These are phyloP conservation scores for Aspergillus cristatus DNA, from an alignment of 495 filamentous ascomycete species.

Conservation along the genomic window DNA sequence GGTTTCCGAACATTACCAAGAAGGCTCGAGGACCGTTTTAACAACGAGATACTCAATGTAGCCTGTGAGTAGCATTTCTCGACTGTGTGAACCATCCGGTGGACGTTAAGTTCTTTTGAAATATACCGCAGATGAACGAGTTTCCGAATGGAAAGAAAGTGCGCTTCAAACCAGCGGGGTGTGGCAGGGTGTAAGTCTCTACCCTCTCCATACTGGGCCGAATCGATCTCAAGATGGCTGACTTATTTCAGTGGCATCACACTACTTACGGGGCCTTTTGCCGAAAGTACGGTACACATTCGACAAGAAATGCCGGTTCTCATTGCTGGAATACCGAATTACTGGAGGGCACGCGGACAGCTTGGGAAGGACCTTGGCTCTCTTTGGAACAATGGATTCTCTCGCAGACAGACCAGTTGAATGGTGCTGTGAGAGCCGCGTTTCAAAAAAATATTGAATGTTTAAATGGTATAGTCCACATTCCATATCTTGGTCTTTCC, in stretches of 20 bases:
- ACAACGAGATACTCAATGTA: background rate
- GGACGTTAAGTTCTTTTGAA: no score
- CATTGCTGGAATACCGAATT: constrained; percentile 21
- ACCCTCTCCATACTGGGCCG: background rate
- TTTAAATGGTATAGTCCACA: constrained; percentile 4
- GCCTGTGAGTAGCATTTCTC: constrained; percentile 11
- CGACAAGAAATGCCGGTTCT: background rate
- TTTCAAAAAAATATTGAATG: background rate
- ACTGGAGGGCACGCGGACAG: background rate
- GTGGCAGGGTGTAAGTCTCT: constrained; percentile 18
- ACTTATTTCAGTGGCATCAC: constrained; percentile 14
- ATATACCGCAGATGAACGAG: background rate
- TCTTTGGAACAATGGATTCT: background rate
- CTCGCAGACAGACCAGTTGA: background rate
- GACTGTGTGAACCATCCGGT: background rate
- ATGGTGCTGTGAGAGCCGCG: background rate
- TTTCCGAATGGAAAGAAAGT: constrained; percentile 3
- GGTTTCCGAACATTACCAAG: background rate
- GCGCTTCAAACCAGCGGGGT: constrained; percentile 7
- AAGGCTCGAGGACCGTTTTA: constrained; percentile 3
- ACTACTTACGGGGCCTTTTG: constrained; percentile 19
- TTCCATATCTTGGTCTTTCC: no score
- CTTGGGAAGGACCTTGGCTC: constrained; percentile 1
- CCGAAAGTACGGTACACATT: constrained; percentile 15
- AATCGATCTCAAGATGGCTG: background rate